A percentile compares a stretch with the other conserved stretches of the same genome.
phyloP scores from a whole-genome alignment of 768 basidiomycete species.

The Psilocybe azurescens region DNA sequence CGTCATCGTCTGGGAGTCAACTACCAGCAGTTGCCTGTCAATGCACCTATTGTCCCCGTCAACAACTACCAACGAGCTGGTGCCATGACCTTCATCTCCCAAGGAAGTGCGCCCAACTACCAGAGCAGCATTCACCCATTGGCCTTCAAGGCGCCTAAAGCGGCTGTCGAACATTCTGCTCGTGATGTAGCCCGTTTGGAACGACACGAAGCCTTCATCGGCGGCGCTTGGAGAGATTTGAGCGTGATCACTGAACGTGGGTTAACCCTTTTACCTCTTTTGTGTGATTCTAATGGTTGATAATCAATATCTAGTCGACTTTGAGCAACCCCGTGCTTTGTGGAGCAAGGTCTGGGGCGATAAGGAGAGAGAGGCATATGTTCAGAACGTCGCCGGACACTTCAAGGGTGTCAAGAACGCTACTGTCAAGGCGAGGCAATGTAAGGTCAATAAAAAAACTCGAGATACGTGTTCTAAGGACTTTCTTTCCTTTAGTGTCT shows the following conservation, averaged over 20 bases:
- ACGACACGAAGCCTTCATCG: constrained; percentile 79
- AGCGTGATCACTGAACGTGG: constrained; percentile 81
- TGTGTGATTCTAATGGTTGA: not conserved
- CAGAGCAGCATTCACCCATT: constrained; percentile 79
- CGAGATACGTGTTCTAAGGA: not conserved
- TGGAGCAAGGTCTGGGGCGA: constrained; percentile 75
- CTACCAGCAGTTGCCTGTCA: constrained; percentile 89
- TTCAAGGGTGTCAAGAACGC: constrained; percentile 63
- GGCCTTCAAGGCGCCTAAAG: constrained; percentile 56
- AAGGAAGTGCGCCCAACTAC: constrained; percentile 89
- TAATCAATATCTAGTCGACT: constrained; percentile 60
- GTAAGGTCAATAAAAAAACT: constrained; percentile 46
- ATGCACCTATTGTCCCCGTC: constrained; percentile 73
- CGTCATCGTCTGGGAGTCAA: constrained; percentile 83
- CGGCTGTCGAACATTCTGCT: constrained; percentile 45
- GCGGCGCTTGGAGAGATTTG: constrained; percentile 69
- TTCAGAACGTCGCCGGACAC: constrained; percentile 71
- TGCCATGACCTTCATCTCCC: constrained; percentile 66
- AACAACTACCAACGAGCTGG: constrained; percentile 96
- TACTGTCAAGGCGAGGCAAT: constrained; percentile 65
- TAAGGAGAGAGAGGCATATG: constrained; percentile 60
- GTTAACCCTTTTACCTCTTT: constrained; percentile 29
- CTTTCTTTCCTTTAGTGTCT: constrained; percentile 52
- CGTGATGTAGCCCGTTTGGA: constrained; percentile 45
- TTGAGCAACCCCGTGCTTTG: constrained; percentile 80